Percentiles rank a stretch among this genome's conserved stretches.
phyloP scores from a whole-genome alignment of 2,329 filamentous ascomycete genomes.

The Didymella glomerata region DNA sequence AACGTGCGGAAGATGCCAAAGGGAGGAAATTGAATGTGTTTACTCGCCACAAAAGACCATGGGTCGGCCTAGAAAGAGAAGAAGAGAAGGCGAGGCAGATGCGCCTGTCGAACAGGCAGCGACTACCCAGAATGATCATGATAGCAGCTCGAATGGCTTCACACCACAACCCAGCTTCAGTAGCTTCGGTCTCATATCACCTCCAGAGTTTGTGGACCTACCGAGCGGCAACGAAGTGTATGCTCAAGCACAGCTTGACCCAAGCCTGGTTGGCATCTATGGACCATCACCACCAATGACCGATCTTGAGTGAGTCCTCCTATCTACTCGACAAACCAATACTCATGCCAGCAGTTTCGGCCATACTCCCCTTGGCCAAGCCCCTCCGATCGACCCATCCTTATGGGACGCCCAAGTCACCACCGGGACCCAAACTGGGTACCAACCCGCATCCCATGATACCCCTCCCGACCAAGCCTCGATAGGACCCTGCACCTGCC shows the following conservation, averaged over 20 bases:
- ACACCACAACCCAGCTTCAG: conserved; percentile 8
- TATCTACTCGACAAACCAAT: not conserved
- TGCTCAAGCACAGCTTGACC: conserved; percentile 19
- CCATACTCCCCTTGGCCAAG: not conserved
- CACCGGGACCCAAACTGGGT: not conserved
- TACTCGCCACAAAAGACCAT: conserved; percentile 61
- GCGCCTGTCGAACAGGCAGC: not conserved
- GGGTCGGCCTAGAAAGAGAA: conserved; percentile 61
- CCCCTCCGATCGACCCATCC: conserved; percentile 36
- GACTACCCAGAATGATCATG: not conserved
- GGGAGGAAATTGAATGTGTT: conserved; percentile 54
- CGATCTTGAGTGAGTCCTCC: conserved; percentile 26
- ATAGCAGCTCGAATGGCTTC: conserved; percentile 7
- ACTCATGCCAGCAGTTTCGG: not conserved
- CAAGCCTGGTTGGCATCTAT: conserved; percentile 13
- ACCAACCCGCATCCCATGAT: not conserved
- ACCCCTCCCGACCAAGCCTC: conserved; percentile 18
- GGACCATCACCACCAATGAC: conserved; percentile 12
- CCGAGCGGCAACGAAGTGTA: conserved; percentile 12
- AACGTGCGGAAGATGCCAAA: conserved; percentile 53
- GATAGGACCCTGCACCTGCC: conserved; percentile 52
- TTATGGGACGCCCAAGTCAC: conserved; percentile 33
- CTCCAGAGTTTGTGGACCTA: conserved; percentile 21
- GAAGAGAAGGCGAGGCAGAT: conserved; percentile 40
- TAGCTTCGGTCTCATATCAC: conserved; percentile 27